Conservation (phyloP, 192 early-diverging fungal species). For the Globomyces pollinis-pini region DNA sequence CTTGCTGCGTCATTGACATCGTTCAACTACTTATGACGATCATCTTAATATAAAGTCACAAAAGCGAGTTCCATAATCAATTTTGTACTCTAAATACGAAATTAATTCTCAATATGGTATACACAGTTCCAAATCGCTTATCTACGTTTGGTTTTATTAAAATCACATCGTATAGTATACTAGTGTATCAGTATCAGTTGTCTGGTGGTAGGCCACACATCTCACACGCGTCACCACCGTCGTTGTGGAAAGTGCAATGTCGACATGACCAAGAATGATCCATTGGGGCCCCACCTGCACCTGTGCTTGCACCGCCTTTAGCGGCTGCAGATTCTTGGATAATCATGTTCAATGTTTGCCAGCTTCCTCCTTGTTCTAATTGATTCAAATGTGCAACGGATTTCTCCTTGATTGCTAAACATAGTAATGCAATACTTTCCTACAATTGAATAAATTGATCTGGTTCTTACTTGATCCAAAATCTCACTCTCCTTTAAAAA, state of each 20-base stretch:
- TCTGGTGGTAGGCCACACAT: conserved; percentile 69
- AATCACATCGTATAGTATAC: too few relatives aligned
- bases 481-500: conserved; percentile 60
- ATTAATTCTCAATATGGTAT: too few relatives aligned
- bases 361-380: conserved; percentile 47
- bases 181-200: too few relatives aligned
- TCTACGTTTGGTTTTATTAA: too few relatives aligned
- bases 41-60: too few relatives aligned
- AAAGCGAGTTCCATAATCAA: too few relatives aligned
- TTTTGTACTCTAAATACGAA: too few relatives aligned
- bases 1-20: too few relatives aligned
- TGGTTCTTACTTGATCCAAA: conserved; percentile 45
- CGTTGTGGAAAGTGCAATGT: conserved; percentile 78
- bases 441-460: conserved; percentile 1
- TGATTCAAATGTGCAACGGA: conserved; percentile 32
- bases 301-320: too few relatives aligned
- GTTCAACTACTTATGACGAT: too few relatives aligned
- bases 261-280: conserved; percentile 54
- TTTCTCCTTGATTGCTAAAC: conserved; percentile 13
- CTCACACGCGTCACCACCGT: conserved; percentile 58
- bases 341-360: conserved; percentile 66
- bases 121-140: too few relatives aligned
- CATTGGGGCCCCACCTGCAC: conserved; percentile 1
- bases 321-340: conserved; percentile 13
- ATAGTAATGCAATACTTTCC: conserved; percentile 17